A percentile compares a stretch with the other conserved stretches of the same genome.
phyloP scores from a whole-genome alignment of 1,284 basidiomycete species.

The Sparassis latifolia region DNA sequence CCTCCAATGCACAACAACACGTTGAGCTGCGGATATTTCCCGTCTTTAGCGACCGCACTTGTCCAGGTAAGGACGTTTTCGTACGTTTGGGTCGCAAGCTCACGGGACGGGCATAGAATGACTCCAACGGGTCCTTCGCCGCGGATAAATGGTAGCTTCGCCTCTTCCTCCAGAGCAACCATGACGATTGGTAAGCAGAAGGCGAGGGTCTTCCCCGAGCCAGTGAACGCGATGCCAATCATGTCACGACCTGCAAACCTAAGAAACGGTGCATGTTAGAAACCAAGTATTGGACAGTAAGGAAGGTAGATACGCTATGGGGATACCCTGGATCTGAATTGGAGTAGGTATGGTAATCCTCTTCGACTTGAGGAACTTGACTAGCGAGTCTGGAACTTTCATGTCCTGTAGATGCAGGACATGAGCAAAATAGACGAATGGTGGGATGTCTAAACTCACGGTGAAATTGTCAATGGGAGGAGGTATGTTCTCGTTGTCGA shows the following conservation, averaged over 20 bases:
- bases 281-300: not conserved
- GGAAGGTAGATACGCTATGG: constrained; percentile 65
- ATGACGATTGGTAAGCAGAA: constrained; percentile 95
- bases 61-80: constrained; percentile 91
- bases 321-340: constrained; percentile 96
- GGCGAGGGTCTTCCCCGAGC: constrained; percentile 71
- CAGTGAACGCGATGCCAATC: constrained; percentile 85
- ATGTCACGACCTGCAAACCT: constrained; percentile 89
- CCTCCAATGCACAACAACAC: constrained; percentile 94
- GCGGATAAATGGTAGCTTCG: constrained; percentile 80
- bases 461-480: constrained; percentile 90
- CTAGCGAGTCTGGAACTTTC: constrained; percentile 87
- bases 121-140: constrained; percentile 96
- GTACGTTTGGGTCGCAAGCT: constrained; percentile 93
- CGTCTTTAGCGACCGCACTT: constrained; percentile 70
- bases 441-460: constrained; percentile 37
- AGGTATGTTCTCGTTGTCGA: constrained; percentile 89
- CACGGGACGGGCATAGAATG: constrained; percentile 91
- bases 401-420: constrained; percentile 64
- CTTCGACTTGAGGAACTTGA: constrained; percentile 79
- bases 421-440: not conserved
- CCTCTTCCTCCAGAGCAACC: constrained; percentile 91
- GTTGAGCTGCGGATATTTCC: constrained; percentile 80
- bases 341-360: constrained; percentile 88
- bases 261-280: constrained; percentile 5